Evolutionary conservation across 2,329 filamentous ascomycete species (phyloP).

Genomic region (Hypoxylon sp.): DNA sequence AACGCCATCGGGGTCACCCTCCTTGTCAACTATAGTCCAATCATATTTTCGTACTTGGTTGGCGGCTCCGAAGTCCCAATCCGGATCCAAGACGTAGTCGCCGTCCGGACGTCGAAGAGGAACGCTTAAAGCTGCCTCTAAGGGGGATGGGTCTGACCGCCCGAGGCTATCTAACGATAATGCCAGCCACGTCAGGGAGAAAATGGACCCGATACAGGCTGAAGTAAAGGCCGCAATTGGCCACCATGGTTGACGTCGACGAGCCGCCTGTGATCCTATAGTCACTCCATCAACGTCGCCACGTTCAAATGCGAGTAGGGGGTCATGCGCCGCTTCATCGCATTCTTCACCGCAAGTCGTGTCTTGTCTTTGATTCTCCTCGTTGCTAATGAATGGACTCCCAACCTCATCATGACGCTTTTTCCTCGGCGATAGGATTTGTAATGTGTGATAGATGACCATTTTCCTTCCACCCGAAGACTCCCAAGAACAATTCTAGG

Average conservation of each 20-base stretch:
- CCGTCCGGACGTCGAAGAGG: slow-evolving; percentile 42
- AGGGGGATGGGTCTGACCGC: slow-evolving; percentile 14
- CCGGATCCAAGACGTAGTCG: slow-evolving; percentile 70
- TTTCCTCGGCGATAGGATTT: slow-evolving; percentile 35
- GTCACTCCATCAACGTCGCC: slow-evolving; percentile 28
- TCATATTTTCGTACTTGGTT: slow-evolving; percentile 69
- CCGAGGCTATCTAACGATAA: slow-evolving; percentile 29
- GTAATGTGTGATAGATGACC: slow-evolving; percentile 19
- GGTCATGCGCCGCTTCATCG: slow-evolving; percentile 29
- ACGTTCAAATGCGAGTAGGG: slow-evolving; percentile 24
- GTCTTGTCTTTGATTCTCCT: slow-evolving; percentile 5
- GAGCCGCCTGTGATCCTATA: slow-evolving; percentile 3
- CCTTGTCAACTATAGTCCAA: slow-evolving; percentile 72
- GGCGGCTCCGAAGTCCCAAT: slow-evolving; percentile 68
- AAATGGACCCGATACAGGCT: slow-evolving; percentile 33
- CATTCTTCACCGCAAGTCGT: slow-evolving; percentile 8
- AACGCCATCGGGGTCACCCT: slow-evolving; percentile 73
- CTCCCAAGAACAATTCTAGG: slow-evolving; percentile 4
- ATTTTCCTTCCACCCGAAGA: slow-evolving; percentile 31
- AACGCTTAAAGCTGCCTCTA: slow-evolving; percentile 23
- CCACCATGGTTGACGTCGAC: slow-evolving; percentile 33
- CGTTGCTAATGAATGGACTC: slow-evolving; percentile 2
- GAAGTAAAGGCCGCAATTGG: slow-evolving; percentile 27
- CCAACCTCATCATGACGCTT: slow-evolving; percentile 19
- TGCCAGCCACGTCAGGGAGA: slow-evolving; percentile 29